Base-by-base conservation (phyloP, 192 early-diverging fungal species). In the Fimicolochytrium jonesii region DNA sequence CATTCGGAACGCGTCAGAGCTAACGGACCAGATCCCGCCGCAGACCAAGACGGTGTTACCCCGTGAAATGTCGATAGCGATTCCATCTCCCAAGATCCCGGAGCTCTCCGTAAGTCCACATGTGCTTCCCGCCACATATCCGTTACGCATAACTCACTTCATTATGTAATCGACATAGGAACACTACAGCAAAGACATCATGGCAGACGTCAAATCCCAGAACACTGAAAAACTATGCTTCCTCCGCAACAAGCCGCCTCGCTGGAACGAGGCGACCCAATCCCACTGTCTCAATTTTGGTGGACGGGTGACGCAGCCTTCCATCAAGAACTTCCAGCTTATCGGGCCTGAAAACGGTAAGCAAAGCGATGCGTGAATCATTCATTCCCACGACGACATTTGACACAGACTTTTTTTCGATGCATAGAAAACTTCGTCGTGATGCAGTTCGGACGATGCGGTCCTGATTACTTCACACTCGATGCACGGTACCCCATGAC, bases 401-500 rank as follows among this genome's bases (percentile, higher is more conserved):
- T 55, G 34, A 44, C 56, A 25, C 32, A 2, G 35, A 53, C 39
- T 36, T 64, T 35, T 13, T n/a, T n/a, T n/a, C n/a, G n/a, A n/a
- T n/a, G 7, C 13, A 7, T 51, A 75, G 75, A 80, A 22, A 43
- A 32, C 50, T 73, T 68, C 51, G 82, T 74, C 32, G 59, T 82
- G n/a, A 69, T 84, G 65, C 83, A 85, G 63, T 85, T 85, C 68
- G 83, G 83, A n/a, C 63, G 83, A 51, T 85, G 82, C 55, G 83
- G 83, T 9, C 68, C 83, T 1, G 81, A 85, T 49, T 71, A 64
- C 41, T 85, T 85, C 39, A 72, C 79, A 2, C 44, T 85, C 54
- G 83, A 85, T 60, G 81, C 72, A 3, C 55, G 79, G 29, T 81
- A 61, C 41, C 83, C 83, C 22, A 65, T 85, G 69, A 79, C 82